Evolutionary conservation across 2,329 filamentous ascomycete species (phyloP), one percentile per base, ranked within the genome.

Genomic region (Talaromyces verruculosus): DNA sequence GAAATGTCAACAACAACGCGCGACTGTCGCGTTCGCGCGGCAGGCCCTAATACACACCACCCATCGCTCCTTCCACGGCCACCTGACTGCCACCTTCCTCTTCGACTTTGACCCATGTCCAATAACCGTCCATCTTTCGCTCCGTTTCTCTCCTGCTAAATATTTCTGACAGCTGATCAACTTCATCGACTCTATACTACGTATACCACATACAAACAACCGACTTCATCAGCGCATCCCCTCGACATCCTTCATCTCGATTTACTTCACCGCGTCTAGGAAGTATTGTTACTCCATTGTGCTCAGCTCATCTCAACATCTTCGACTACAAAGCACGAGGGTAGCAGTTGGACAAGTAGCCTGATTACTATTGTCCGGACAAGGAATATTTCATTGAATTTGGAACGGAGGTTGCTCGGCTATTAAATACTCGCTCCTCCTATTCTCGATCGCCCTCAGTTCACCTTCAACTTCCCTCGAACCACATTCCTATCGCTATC

Each of bases 1-100:
- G 28, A 61, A 61, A 47, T 57, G 51, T 64, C 62, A 64, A 64
- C 62, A 64, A 64, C 61, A 64, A 64, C 49, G 39, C 57, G 57
- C 57, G 57, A 59, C 57, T 15, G 39, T 60, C 37, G 57, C 57
- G 57, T 60, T 33, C 57, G 25, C 35, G 47, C 62, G 15, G 17
- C 5, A 51, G 22, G 45, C 4, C 15, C 22, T 28, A 28, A 28
- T 13, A 25, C 5, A 28, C 47, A 28, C 47, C 25, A 22, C 22
- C 45, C 19, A 51, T 30, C 61, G 41, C 45, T 63, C 60, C 45
- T 62, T 63, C 33, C 28, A n/a, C 8, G 25, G 25, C 25, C 25
- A 4, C 61, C 49, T 35, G 35, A 63, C 47, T 30, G 37, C 5
- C 57, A 43, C 57, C 35, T 59, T 41, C 57, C 35, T 59, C 62